These are phyloP conservation scores for Phytopythium sindhum DNA, from an alignment of 352 stramenopile genomes.

Conservation along the genomic window DNA sequence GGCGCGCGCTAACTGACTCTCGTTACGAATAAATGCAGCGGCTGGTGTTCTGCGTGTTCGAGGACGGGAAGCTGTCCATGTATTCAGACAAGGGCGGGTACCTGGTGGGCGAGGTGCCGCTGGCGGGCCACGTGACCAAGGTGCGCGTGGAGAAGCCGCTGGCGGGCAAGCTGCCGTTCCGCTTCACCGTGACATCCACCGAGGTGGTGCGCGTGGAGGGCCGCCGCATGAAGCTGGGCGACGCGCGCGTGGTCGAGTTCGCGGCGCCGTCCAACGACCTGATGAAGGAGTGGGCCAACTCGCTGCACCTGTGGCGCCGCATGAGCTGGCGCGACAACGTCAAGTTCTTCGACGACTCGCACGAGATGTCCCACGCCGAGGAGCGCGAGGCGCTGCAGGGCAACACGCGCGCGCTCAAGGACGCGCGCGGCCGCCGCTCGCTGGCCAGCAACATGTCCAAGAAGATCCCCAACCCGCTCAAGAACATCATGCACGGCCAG, in stretches of 20 bases:
- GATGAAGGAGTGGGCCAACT: conserved; percentile 87
- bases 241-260: conserved; percentile 62
- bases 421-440: conserved; percentile 36
- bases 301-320: conserved; percentile 75
- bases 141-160: conserved; percentile 66
- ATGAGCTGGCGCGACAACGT: conserved; percentile 89
- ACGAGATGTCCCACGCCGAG: conserved; percentile 47
- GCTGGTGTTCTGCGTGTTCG: conserved; percentile 76
- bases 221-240: conserved; percentile 72
- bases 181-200: conserved; percentile 64
- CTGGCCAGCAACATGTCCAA: conserved; percentile 21
- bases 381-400: conserved; percentile 54
- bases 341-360: conserved; percentile 73
- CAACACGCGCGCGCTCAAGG: conserved; percentile 56
- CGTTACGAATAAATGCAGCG: conserved; percentile 20
- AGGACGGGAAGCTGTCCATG: conserved; percentile 66
- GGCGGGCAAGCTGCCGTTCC: conserved; percentile 68
- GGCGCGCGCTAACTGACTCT: conserved; percentile 7
- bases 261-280: conserved; percentile 65
- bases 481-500: conserved; percentile 53
- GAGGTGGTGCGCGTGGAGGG: conserved; percentile 74
- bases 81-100: conserved; percentile 73
- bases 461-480: conserved; percentile 59
- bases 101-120: conserved; percentile 53
- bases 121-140: conserved; percentile 73